phyloP scores from a whole-genome alignment of 768 basidiomycete species.

The Hydnomerulius pinastri region DNA sequence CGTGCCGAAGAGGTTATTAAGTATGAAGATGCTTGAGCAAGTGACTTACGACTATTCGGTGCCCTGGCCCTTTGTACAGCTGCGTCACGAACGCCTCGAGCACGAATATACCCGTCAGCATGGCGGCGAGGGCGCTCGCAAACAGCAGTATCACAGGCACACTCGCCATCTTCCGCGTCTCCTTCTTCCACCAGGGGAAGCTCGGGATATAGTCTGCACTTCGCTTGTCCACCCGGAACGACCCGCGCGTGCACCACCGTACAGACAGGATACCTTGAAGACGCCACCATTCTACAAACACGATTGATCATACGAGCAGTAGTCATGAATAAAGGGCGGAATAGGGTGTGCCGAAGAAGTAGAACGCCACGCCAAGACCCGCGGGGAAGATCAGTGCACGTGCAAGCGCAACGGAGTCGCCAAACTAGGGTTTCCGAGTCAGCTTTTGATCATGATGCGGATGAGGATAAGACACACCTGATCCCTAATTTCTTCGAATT shows the following conservation, averaged over 20 bases:
- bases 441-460: not conserved
- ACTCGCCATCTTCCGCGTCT: constrained; percentile 65
- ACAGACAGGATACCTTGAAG: constrained; percentile 81
- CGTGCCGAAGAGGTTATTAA: constrained; percentile 39
- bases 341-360: constrained; percentile 71
- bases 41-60: constrained; percentile 68
- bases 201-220: constrained; percentile 59
- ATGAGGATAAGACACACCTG: constrained; percentile 49
- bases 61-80: constrained; percentile 86
- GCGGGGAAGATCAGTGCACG: constrained; percentile 78
- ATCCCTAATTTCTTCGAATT: constrained; percentile 70
- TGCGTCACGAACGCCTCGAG: constrained; percentile 90
- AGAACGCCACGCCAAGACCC: constrained; percentile 65
- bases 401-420: constrained; percentile 79
- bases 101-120: constrained; percentile 82
- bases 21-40: not conserved
- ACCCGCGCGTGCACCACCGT: constrained; percentile 78
- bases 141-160: constrained; percentile 76
- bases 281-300: constrained; percentile 92
- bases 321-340: constrained; percentile 74
- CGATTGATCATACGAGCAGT: constrained; percentile 80
- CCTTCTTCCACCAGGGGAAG: constrained; percentile 73
- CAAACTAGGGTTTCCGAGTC: constrained; percentile 49
- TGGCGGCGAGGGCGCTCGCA: constrained; percentile 61
- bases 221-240: constrained; percentile 73